phyloP scores from a whole-genome alignment of 1,284 basidiomycete genomes.

The Neonothopanus nambi region DNA sequence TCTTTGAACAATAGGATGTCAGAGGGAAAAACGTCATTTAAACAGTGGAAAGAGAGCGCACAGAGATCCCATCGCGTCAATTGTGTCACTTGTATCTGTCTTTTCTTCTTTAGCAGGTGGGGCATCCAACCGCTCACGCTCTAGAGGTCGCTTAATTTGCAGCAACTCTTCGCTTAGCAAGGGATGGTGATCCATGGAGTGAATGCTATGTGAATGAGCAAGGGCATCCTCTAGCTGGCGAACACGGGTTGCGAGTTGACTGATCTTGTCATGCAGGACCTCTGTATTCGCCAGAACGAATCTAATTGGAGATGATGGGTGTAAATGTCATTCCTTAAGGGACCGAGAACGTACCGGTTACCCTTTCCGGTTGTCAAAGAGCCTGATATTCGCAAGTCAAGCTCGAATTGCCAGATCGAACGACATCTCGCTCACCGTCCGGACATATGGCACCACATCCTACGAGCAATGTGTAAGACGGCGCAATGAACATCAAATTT shows the following conservation, averaged over 20 bases:
- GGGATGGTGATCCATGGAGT: conserved; percentile 51
- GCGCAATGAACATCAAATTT: background rate
- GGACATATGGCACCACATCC: conserved; percentile 50
- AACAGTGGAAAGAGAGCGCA: conserved; percentile 33
- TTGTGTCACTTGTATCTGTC: conserved; percentile 41
- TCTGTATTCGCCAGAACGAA: conserved; percentile 72
- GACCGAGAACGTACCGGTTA: conserved; percentile 46
- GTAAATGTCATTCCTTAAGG: background rate
- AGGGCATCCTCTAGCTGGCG: conserved; percentile 67
- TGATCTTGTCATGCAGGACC: conserved; percentile 66
- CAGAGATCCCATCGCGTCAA: conserved; percentile 67
- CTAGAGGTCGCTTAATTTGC: conserved; percentile 63
- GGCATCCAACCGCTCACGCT: conserved; percentile 49
- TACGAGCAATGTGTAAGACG: background rate
- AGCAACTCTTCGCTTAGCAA: conserved; percentile 59
- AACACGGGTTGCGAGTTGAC: conserved; percentile 55
- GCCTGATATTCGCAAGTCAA: conserved; percentile 35
- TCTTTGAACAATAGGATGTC: conserved; percentile 30
- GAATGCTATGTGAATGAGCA: conserved; percentile 45
- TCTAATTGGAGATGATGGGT: conserved; percentile 31
- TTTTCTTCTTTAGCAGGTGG: conserved; percentile 43
- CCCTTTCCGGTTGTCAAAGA: conserved; percentile 73
- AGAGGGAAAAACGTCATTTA: too few relatives aligned
- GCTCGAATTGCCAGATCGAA: background rate
- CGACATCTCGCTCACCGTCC: conserved; percentile 41